Evolutionary conservation across 495 filamentous ascomycete genomes (phyloP).

Genomic region (Penicillium subrubescens): DNA sequence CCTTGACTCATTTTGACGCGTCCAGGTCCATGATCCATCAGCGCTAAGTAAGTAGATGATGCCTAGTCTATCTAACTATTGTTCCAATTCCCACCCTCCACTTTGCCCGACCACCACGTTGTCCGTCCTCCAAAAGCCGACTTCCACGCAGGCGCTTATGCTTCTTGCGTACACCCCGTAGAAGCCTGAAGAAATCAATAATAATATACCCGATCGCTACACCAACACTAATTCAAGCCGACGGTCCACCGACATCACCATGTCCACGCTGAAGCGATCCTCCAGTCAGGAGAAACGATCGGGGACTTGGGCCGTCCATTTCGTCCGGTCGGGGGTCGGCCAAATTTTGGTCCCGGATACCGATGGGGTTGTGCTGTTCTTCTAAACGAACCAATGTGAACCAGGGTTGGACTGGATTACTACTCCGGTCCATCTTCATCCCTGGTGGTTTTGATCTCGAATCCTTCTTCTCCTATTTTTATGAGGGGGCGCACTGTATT

Average conservation of each 20-base stretch:
- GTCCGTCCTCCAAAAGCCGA: not conserved
- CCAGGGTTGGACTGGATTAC: not conserved
- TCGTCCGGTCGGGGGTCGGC: constrained; percentile 1
- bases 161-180: not conserved
- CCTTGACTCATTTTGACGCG: constrained; percentile 8
- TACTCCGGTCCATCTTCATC: not conserved
- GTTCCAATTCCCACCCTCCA: not conserved
- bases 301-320: not conserved
- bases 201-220: not conserved
- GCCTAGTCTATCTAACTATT: not conserved
- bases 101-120: not conserved
- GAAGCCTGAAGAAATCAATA: not conserved
- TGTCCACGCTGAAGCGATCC: not conserved
- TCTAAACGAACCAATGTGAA: not conserved
- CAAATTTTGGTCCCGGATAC: not conserved
- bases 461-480: not conserved
- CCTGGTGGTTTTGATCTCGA: not conserved
- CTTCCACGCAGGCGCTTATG: not conserved
- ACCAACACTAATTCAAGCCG: not conserved
- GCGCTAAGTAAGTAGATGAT: not conserved
- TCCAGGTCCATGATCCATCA: not conserved
- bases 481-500: not conserved
- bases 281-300: constrained; percentile 2
- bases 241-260: not conserved
- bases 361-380: not conserved